phyloP scores from a whole-genome alignment of 1,284 basidiomycete species.

The Tausonia pullulans region DNA sequence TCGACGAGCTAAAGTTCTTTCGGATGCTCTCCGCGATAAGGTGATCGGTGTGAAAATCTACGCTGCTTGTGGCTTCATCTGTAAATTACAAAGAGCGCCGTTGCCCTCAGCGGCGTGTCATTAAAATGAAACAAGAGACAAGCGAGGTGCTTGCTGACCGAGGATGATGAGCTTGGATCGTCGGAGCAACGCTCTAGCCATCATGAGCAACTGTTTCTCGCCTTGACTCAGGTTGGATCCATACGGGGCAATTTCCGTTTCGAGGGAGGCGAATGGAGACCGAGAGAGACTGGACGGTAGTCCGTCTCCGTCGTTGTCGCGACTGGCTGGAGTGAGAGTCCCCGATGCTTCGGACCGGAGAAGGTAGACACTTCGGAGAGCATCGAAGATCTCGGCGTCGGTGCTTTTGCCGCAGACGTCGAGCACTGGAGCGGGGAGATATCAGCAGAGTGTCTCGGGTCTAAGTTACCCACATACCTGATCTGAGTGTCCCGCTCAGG shows the following conservation, averaged over 20 bases:
- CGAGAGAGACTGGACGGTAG: slow-evolving; percentile 18
- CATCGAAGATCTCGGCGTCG: slow-evolving; percentile 46
- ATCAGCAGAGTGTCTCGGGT: slow-evolving; percentile 21
- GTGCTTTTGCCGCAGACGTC: slow-evolving; percentile 22
- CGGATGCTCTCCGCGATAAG: slow-evolving; percentile 64
- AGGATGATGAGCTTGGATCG: slow-evolving; percentile 57
- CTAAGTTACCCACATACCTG: slow-evolving; percentile 11
- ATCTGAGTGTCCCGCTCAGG: not conserved
- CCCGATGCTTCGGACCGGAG: slow-evolving; percentile 20
- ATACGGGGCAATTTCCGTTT: slow-evolving; percentile 39
- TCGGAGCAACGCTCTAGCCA: slow-evolving; percentile 60
- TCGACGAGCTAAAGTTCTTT: slow-evolving; percentile 49
- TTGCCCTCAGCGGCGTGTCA: too few species aligned
- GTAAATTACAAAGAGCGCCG: not conserved
- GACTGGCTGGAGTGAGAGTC: slow-evolving; percentile 22
- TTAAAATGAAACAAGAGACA: not conserved
- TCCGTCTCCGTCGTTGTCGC: not conserved
- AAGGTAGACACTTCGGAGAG: slow-evolving; percentile 46
- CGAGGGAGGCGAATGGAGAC: slow-evolving; percentile 25
- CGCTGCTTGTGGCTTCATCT: not conserved
- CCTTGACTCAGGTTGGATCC: slow-evolving; percentile 58
- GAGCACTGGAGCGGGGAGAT: slow-evolving; percentile 16
- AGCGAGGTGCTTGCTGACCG: slow-evolving; percentile 53
- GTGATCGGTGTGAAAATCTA: slow-evolving; percentile 46
- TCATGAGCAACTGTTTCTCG: slow-evolving; percentile 62